Conservation (phyloP, 345 rosid species). For the Toxicodendron radicans region DNA sequence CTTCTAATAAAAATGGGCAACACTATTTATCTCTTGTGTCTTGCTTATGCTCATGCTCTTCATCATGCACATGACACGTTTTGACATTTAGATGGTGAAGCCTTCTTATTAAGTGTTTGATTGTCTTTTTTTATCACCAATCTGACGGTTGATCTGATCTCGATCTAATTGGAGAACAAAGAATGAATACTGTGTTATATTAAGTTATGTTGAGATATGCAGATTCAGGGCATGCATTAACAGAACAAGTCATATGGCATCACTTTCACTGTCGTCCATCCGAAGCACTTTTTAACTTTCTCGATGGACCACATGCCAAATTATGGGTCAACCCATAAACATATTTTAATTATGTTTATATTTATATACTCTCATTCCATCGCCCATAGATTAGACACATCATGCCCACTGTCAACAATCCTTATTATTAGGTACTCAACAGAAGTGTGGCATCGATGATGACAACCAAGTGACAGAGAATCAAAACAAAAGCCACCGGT, state of each 20-base stretch:
- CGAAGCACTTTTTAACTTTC: neutral
- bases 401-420: no score
- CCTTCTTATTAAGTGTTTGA: neutral
- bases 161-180: no score
- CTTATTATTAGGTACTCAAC: neutral
- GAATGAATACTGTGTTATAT: no score
- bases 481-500: conserved; percentile 20
- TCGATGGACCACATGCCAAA: neutral
- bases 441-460: conserved; percentile 73
- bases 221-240: neutral
- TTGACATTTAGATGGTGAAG: conserved; percentile 17
- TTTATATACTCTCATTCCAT: neutral
- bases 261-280: neutral
- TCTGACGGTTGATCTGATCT: no score
- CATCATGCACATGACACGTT: conserved; percentile 18
- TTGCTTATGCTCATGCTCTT: conserved; percentile 5
- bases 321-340: neutral
- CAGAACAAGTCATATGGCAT: neutral
- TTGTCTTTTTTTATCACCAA: no score
- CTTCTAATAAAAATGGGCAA: conserved; percentile 11
- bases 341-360: no score
- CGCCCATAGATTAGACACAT: neutral
- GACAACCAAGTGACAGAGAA: conserved; percentile 34
- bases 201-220: no score
- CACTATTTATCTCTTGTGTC: neutral